These are phyloP conservation scores for Priceomyces fermenticarens DNA, from an alignment of 805 yeast genomes.

Conservation along the genomic window DNA sequence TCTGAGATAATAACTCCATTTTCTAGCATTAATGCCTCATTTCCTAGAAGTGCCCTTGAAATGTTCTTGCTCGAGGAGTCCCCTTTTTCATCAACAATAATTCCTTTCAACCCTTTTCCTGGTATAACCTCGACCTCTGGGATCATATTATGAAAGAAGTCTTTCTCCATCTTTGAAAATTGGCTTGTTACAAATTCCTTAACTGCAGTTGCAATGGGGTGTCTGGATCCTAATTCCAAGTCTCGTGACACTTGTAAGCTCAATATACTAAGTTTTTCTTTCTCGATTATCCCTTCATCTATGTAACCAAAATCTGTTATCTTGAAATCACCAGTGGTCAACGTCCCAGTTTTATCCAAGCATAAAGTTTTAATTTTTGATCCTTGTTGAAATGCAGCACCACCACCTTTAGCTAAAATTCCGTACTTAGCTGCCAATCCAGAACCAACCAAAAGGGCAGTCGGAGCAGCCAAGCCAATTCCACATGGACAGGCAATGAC, in stretches of 20 bases:
- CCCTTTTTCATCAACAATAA: slow-evolving; percentile 20
- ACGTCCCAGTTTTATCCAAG: slow-evolving; percentile 78
- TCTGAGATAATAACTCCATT: slow-evolving; percentile 36
- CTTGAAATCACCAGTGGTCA: slow-evolving; percentile 62
- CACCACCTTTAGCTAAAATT: slow-evolving; percentile 76
- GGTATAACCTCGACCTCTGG: slow-evolving; percentile 51
- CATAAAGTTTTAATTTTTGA: slow-evolving; percentile 61
- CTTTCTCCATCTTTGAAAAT: slow-evolving; percentile 20
- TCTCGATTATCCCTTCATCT: slow-evolving; percentile 8
- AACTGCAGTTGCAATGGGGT: slow-evolving; percentile 65
- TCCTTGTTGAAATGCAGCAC: slow-evolving; percentile 78
- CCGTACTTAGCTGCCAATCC: slow-evolving; percentile 78
- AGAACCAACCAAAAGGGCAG: slow-evolving; percentile 76
- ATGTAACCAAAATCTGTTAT: slow-evolving; percentile 49
- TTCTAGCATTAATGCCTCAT: slow-evolving; percentile 56
- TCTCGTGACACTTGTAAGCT: slow-evolving; percentile 53
- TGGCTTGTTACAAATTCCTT: slow-evolving; percentile 31
- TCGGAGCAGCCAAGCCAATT: slow-evolving; percentile 80
- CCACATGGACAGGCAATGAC: slow-evolving; percentile 89
- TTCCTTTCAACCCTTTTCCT: slow-evolving; percentile 60
- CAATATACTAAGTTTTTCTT: slow-evolving; percentile 8
- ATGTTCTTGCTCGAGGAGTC: slow-evolving; percentile 26
- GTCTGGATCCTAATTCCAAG: slow-evolving; percentile 62
- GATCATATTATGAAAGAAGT: slow-evolving; percentile 32
- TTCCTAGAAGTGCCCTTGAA: slow-evolving; percentile 50